A percentile compares a stretch with the other conserved stretches of the same genome.
Conservation (phyloP, 2,329 filamentous ascomycete genomes). For the Cercospora citrullina region DNA sequence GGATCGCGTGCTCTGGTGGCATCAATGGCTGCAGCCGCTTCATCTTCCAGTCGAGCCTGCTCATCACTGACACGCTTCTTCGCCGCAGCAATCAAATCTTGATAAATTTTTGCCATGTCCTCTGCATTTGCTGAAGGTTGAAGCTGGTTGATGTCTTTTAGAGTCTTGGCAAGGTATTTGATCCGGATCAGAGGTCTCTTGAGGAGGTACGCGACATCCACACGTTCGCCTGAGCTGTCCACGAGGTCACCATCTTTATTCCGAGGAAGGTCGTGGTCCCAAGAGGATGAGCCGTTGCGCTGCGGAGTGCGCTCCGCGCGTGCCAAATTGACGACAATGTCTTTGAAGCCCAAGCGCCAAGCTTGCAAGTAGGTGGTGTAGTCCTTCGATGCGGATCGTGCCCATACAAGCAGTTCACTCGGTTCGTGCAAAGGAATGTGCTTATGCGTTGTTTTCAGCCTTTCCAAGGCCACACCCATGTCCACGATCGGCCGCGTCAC, state of each 20-base stretch:
- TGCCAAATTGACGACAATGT: constrained; percentile 89
- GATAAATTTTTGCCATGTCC: constrained; percentile 63
- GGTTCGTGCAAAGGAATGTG: constrained; percentile 74
- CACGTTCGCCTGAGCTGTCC: constrained; percentile 73
- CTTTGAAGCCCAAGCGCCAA: constrained; percentile 92
- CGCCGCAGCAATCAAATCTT: constrained; percentile 72
- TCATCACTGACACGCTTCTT: constrained; percentile 74
- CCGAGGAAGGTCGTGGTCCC: constrained; percentile 57
- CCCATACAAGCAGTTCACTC: constrained; percentile 75
- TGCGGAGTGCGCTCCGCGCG: constrained; percentile 57
- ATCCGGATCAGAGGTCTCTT: constrained; percentile 85
- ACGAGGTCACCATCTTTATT: constrained; percentile 62
- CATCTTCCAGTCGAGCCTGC: constrained; percentile 72
- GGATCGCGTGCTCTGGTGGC: constrained; percentile 76
- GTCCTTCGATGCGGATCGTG: constrained; percentile 71
- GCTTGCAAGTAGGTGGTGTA: constrained; percentile 84
- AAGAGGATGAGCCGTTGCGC: constrained; percentile 45
- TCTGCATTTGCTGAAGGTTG: constrained; percentile 58
- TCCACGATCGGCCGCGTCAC: constrained; percentile 85
- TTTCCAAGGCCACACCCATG: constrained; percentile 89
- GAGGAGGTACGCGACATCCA: constrained; percentile 90
- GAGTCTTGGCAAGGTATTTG: constrained; percentile 81
- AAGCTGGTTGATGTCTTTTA: constrained; percentile 66
- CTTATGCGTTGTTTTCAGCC: constrained; percentile 76
- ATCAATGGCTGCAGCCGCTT: constrained; percentile 82